Evolutionary conservation across 2,329 filamentous ascomycete genomes (phyloP), one percentile per base, ranked within the genome.

Genomic region (Aspergillus felis): DNA sequence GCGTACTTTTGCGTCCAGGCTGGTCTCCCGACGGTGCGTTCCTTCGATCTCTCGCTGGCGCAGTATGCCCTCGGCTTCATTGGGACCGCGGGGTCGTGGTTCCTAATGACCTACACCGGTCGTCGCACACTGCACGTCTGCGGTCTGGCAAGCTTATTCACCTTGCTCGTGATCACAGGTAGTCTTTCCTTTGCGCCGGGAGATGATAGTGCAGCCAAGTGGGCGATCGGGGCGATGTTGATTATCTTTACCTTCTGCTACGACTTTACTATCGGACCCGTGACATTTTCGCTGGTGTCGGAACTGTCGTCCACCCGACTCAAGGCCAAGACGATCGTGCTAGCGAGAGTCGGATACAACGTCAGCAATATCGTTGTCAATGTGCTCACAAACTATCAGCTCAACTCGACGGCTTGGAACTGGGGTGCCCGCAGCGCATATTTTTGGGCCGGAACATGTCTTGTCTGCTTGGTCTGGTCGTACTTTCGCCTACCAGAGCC

Each of bases 21-120:
- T 1, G 75, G 76, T 3, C 64, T 78, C 3, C 51, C 42, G 51
- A 57, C 64, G 5, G 53, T 61, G 2, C 62, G 72, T 41, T 66
- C 75, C 0, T 78, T 77, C 62, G 68, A 69, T 41, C 60, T 79
- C 27, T 69, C 71, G 3, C 57, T 76, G 2, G 85, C 84, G 48
- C 82, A 87, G 70, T 87, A 87, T 61, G 85, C 79, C 50, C 85
- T 88, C 67, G 81, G 79, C 6, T 76, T 80, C 44, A 66, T 82
- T 7, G 82, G 81, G 3, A 83, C 80, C 0, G 69, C 78, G 2
- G 73, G 74, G 0, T 82, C 81, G 2, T 85, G 82, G 82, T 74
- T 74, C 38, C 54, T 78, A n/a, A 75, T 79, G 71, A 57, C 60
- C 2, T 58, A 62, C 12, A 61, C 73, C 12, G 78, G 77, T 9